These are phyloP conservation scores for Gossypium bickii DNA, from an alignment of 345 rosid species.

Conservation along the genomic window DNA sequence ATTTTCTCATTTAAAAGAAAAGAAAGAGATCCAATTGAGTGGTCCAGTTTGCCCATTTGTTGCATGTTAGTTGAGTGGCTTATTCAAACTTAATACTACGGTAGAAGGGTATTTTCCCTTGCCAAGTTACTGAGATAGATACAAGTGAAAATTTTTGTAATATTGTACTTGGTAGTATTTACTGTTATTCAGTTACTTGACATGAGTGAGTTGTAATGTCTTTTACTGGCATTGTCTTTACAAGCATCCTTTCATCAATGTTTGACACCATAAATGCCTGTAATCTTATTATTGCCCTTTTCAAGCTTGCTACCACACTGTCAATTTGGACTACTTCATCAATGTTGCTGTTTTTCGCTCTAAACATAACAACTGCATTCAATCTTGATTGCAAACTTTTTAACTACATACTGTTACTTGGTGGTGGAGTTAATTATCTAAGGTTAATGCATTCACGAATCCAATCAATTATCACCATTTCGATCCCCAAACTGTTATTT, in stretches of 20 bases:
- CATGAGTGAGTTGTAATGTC: slow-evolving; percentile 2
- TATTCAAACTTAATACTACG: not conserved
- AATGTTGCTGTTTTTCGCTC: not conserved
- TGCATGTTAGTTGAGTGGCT: not conserved
- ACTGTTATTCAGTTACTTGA: not conserved
- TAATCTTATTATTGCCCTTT: slow-evolving; percentile 5
- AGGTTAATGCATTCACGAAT: too few relatives aligned
- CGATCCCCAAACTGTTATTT: too few relatives aligned
- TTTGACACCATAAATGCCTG: not conserved
- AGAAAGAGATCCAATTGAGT: not conserved
- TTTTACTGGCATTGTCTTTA: not conserved
- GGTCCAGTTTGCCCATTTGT: slow-evolving; percentile 1
- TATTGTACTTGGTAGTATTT: not conserved
- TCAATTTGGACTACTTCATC: not conserved
- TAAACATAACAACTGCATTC: not conserved
- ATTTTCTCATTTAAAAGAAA: not conserved
- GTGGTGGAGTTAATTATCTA: too few relatives aligned
- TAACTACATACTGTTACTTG: too few relatives aligned
- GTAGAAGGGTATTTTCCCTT: not conserved
- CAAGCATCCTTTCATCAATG: slow-evolving; percentile 3
- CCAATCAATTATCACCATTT: too few relatives aligned
- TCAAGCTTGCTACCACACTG: not conserved
- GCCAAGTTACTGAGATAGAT: not conserved
- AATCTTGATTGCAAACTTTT: too few relatives aligned
- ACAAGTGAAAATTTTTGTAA: not conserved